Evolutionary conservation across 345 rosid species (phyloP).

Genomic region (Gossypium ekmanianum): DNA sequence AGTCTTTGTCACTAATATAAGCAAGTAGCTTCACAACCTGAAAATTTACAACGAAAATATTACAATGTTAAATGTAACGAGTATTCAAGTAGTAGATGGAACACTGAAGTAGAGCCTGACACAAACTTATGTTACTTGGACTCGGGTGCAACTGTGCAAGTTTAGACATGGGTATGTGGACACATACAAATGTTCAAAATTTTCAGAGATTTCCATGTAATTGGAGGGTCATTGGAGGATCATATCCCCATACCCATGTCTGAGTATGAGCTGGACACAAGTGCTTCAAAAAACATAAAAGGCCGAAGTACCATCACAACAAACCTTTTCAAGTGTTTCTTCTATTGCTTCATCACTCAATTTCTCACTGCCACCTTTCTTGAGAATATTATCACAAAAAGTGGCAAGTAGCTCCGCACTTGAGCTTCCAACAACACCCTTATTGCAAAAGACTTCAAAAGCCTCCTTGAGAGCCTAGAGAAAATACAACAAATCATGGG

Average conservation of each 20-base stretch:
- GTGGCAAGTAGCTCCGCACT: constrained; percentile 65
- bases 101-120: not conserved
- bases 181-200: not conserved
- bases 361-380: constrained; percentile 73
- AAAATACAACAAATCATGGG: not conserved
- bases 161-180: not conserved
- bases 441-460: constrained; percentile 67
- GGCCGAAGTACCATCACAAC: not conserved
- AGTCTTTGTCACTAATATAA: constrained; percentile 62
- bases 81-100: not conserved
- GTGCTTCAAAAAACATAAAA: not conserved
- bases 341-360: constrained; percentile 72
- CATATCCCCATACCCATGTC: not conserved
- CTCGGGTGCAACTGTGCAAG: not conserved
- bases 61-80: not conserved
- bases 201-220: not conserved
- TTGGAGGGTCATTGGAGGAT: not conserved
- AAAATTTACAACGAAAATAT: not conserved
- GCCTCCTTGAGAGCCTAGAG: constrained; percentile 69
- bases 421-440: constrained; percentile 59
- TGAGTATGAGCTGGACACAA: not conserved
- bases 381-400: constrained; percentile 64
- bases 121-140: not conserved
- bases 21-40: constrained; percentile 73
- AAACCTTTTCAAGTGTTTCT: constrained; percentile 71